Evolutionary conservation across 1,284 basidiomycete species (phyloP), one percentile per base, ranked within the genome.

Genomic region (Fomitopsis betulina): DNA sequence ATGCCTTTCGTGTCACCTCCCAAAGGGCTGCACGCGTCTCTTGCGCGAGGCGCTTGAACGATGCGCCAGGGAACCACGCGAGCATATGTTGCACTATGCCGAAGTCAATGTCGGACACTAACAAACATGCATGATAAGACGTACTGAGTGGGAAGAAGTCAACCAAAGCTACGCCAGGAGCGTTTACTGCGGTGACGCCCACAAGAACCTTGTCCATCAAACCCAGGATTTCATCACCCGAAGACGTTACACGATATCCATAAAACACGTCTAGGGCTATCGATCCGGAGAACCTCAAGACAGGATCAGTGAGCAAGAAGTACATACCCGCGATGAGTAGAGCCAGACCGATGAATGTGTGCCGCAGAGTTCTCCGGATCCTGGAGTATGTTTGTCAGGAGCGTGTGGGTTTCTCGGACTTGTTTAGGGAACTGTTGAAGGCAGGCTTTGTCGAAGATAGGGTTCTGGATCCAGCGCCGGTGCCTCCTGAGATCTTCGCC

Each of bases 401-500:
- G 60, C 9, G 58, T 66, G 54, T 68, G 63, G 39, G 67, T 63
- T 54, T 71, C 69, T 32, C 66, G 62, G 5, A 49, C 53, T 56
- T 71, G 70, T 15, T 70, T 53, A 5, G 66, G 58, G 56, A 67
- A 69, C 49, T 61, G 62, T 17, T 56, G 54, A 4, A 71, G 61
- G 6, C 60, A 63, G 12, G 53, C 43, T 55, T 63, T 63, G 10
- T 62, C 40, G 58, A 65, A 63, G 52, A 71, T 67, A 39, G 65
- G 64, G 43, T 68, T 66, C 32, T 71, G 70, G 40, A 70, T 68
- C 61, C 71, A 66, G 40, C 62, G 58, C 9, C 71, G 66, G 43
- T 71, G 68, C 58, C 65, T 68, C 32, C 68, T 66, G 63, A 68
- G 70, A 5, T 60, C 60, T 15, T 68, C 64, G 10, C 69, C 70